Base-by-base conservation (phyloP, 305 asterid species). In the Solanum aculeatissimum region DNA sequence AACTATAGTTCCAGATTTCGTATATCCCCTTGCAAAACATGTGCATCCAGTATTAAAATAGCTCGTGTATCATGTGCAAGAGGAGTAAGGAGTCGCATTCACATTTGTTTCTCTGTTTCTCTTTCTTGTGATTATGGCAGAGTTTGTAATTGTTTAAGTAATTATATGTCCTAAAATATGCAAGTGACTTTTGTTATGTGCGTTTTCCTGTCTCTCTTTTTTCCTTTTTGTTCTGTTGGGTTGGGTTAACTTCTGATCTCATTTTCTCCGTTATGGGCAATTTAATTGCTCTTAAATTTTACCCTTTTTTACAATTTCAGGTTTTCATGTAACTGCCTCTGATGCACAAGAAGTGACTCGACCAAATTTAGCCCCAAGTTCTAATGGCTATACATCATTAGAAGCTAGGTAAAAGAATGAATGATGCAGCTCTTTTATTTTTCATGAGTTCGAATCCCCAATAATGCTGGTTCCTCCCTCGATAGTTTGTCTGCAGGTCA, bases 351-450 rank as follows among this genome's bases (percentile, higher is more conserved):
- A 87, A 83, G 84, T 55, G 83, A 74, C 85, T 69, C 84, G 80
- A 87, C 8, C 74, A 58, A 90, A 87, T 25, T 86, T 68, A 85
- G 85, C 58, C 57, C 88, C 81, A 85, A 86, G 71, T 55, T 85
- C 68, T 49, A 90, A 93, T 86, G 92, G 91, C 57, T 83, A 81
- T 85, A 71, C 88, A 9, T 58, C 92, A 53, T 91, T 90, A 85
- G 91, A 90, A 69, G 80, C 92, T 72, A 91, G 98, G 98, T 94
- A 86, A 90, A 84, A 75, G 38, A 38, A 15, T 16, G 81, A 15
- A 8, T 9, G 70, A 49, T 51, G 10, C 74, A 54, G 32, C 68
- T 32, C 53, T 43, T 85, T 15, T 35, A 21, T 82, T 65, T 29
- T 38, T 40, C 60, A 8, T 51, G 60, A 80, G 23, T 38, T 71